These are phyloP conservation scores for Solanum etuberosum DNA, from an alignment of 257 asterid species.

Conservation along the genomic window DNA sequence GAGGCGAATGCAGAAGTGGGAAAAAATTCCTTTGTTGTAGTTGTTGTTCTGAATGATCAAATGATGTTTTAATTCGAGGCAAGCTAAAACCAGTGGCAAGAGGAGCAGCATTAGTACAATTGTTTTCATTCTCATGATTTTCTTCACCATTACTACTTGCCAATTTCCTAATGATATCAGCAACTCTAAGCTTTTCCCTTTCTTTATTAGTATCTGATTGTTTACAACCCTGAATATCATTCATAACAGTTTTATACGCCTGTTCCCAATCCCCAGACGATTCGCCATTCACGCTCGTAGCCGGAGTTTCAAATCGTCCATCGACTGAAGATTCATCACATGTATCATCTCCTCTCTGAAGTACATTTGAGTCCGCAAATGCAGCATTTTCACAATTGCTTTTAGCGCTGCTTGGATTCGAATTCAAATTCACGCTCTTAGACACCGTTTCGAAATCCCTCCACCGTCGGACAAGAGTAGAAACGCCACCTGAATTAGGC, in stretches of 20 bases:
- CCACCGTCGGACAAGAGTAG: constrained; percentile 9
- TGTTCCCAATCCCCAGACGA: neutral
- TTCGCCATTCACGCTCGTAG: neutral
- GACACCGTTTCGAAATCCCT: constrained; percentile 3
- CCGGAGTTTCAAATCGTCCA: neutral
- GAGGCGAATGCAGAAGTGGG: neutral
- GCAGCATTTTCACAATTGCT: neutral
- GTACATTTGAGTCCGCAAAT: neutral
- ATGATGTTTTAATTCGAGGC: neutral
- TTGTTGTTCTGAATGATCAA: neutral
- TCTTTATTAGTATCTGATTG: neutral
- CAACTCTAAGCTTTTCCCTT: constrained; percentile 2
- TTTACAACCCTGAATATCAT: neutral
- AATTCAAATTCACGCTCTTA: neutral
- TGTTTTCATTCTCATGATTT: neutral
- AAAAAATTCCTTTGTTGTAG: neutral
- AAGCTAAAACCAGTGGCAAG: neutral
- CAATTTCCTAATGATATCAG: constrained; percentile 4
- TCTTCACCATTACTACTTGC: neutral
- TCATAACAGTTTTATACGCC: neutral
- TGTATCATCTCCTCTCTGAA: neutral
- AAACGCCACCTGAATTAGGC: neutral
- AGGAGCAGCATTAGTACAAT: neutral
- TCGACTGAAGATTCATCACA: neutral
- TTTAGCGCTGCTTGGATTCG: neutral